phyloP scores from a whole-genome alignment of 2,329 filamentous ascomycete genomes.

The Gliomastix tumulicola region DNA sequence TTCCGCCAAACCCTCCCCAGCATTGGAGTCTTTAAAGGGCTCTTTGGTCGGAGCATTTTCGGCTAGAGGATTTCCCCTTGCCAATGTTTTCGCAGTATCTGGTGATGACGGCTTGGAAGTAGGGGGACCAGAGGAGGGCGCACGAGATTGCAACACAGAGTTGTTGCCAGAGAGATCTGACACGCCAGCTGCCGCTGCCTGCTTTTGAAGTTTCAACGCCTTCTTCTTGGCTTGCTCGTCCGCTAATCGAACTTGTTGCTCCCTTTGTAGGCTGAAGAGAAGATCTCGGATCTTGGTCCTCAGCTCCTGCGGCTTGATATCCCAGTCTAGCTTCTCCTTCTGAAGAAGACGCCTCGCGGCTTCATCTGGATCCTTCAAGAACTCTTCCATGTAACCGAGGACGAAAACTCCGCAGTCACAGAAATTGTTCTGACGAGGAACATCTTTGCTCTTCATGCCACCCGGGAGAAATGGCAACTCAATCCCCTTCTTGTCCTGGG shows the following conservation, averaged over 20 bases:
- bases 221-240: constrained; percentile 26
- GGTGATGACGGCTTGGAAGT: too few species aligned
- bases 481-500: constrained; percentile 49
- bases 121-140: too few species aligned
- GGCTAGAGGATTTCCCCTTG: too few species aligned
- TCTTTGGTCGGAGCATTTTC: too few species aligned
- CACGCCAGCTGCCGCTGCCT: neutral
- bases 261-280: constrained; percentile 54
- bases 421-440: constrained; percentile 76
- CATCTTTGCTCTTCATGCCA: constrained; percentile 62
- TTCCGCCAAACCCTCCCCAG: too few species aligned
- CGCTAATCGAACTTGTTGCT: constrained; percentile 41
- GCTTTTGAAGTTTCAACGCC: neutral
- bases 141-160: too few species aligned
- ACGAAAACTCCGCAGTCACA: constrained; percentile 88
- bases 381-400: constrained; percentile 76
- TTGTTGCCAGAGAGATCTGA: too few species aligned
- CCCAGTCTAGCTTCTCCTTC: constrained; percentile 42
- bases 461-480: constrained; percentile 27
- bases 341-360: constrained; percentile 63
- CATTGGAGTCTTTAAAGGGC: too few species aligned
- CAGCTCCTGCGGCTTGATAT: constrained; percentile 52
- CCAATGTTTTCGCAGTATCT: too few species aligned
- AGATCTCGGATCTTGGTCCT: constrained; percentile 59
- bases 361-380: constrained; percentile 64